phyloP scores from a whole-genome alignment of 2,329 filamentous ascomycete species.

The Daldinia sp. region DNA sequence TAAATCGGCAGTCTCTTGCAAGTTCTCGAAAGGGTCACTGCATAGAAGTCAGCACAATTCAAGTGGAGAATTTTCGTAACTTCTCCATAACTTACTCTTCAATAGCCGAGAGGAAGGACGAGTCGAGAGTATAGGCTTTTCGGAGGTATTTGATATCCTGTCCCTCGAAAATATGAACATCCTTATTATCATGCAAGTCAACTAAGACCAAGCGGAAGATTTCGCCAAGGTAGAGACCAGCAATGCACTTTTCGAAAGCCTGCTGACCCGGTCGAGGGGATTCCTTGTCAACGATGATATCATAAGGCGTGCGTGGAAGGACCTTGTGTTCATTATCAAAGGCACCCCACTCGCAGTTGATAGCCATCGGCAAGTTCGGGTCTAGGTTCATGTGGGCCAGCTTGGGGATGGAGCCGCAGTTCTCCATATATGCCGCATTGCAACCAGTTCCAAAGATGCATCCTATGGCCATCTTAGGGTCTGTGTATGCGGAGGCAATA shows the following conservation, averaged over 20 bases:
- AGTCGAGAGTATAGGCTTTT: constrained; percentile 88
- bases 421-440: constrained; percentile 98
- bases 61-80: neutral
- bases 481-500: constrained; percentile 97
- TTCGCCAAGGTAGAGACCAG: constrained; percentile 92
- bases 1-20: constrained; percentile 85
- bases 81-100: constrained; percentile 71
- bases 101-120: constrained; percentile 91
- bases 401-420: constrained; percentile 90
- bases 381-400: constrained; percentile 90
- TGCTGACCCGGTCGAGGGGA: constrained; percentile 94
- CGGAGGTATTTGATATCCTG: constrained; percentile 84
- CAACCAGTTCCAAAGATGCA: constrained; percentile 99
- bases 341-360: constrained; percentile 97
- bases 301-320: constrained; percentile 84
- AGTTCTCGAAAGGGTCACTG: constrained; percentile 93
- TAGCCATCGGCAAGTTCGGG: constrained; percentile 84
- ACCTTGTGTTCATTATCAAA: constrained; percentile 95
- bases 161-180: constrained; percentile 78
- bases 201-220: constrained; percentile 89
- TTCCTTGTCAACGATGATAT: constrained; percentile 86
- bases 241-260: constrained; percentile 98
- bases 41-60: constrained; percentile 36
- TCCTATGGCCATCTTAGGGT: constrained; percentile 89
- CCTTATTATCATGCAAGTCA: constrained; percentile 82